Conservation (phyloP, 768 basidiomycete species). For the Boletus pseudopeckii region DNA sequence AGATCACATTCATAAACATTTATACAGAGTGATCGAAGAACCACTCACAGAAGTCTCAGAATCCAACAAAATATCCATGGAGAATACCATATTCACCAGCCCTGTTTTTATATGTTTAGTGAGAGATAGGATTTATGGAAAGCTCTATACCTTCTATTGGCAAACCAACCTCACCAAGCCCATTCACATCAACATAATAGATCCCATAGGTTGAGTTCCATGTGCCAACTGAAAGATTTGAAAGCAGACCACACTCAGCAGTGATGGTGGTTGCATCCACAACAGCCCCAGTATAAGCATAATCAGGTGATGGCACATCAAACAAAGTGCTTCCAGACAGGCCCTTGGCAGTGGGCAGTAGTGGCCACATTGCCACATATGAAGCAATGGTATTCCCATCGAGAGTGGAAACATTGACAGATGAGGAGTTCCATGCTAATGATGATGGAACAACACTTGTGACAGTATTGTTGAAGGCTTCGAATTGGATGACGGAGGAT, state of each 20-base stretch:
- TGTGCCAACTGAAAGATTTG: constrained; percentile 1
- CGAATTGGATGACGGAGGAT: constrained; percentile 19
- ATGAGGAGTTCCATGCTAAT: neutral
- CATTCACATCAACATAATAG: constrained; percentile 1
- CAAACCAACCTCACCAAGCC: neutral
- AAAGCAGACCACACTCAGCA: constrained; percentile 12
- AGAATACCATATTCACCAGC: too few relatives aligned
- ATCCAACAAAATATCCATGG: too few relatives aligned
- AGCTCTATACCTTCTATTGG: neutral
- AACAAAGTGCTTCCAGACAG: too few relatives aligned
- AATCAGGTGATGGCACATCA: too few relatives aligned
- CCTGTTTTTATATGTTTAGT: neutral
- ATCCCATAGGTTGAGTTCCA: neutral
- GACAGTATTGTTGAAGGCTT: constrained; percentile 13
- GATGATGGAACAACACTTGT: neutral
- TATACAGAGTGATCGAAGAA: too few relatives aligned
- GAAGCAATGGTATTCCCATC: too few relatives aligned
- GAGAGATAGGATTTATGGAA: neutral
- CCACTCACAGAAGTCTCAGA: too few relatives aligned
- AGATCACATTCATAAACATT: too few relatives aligned
- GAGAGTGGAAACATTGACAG: neutral
- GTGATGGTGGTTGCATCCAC: too few relatives aligned
- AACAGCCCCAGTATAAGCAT: too few relatives aligned
- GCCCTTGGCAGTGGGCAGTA: too few relatives aligned
- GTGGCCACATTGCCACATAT: too few relatives aligned